A percentile compares a stretch with the other conserved stretches of the same genome.
Conservation (phyloP, 345 rosid species). For the Mercurialis annua region DNA sequence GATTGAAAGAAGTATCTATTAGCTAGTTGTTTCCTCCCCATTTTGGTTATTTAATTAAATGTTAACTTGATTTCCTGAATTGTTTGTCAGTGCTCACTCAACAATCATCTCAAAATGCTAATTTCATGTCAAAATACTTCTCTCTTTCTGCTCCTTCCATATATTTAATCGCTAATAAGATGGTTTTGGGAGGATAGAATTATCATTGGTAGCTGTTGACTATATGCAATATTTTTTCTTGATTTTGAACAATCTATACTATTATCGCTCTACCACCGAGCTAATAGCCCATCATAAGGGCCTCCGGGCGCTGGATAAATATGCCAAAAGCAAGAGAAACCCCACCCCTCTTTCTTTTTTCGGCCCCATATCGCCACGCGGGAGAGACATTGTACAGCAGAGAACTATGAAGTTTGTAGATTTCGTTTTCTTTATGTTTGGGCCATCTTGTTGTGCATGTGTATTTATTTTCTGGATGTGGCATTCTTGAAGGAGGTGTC, state of each 20-base stretch:
- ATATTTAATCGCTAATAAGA: not conserved
- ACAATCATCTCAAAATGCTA: not conserved
- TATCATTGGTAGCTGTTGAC: not conserved
- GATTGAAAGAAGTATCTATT: not conserved
- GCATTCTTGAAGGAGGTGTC: not conserved
- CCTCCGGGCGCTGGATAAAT: too few species aligned
- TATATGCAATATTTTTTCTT: not conserved
- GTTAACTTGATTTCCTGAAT: not conserved
- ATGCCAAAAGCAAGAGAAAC: too few species aligned
- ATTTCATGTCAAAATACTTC: not conserved
- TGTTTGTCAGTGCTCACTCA: not conserved
- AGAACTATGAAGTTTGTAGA: not conserved
- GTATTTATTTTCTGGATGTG: conserved; percentile 1
- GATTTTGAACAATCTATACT: not conserved
- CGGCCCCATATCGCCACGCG: not conserved
- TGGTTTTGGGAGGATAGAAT: not conserved
- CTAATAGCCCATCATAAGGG: too few species aligned
- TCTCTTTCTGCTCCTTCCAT: not conserved
- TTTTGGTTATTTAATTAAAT: not conserved
- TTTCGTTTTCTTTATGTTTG: not conserved
- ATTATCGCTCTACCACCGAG: too few species aligned
- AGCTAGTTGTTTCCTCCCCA: not conserved
- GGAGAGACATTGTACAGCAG: not conserved
- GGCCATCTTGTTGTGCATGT: not conserved
- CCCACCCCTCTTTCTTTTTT: not conserved